A percentile compares a stretch with the other conserved stretches of the same genome.
Conservation (phyloP, 2,329 filamentous ascomycete species). For the Akanthomyces muscarius region DNA sequence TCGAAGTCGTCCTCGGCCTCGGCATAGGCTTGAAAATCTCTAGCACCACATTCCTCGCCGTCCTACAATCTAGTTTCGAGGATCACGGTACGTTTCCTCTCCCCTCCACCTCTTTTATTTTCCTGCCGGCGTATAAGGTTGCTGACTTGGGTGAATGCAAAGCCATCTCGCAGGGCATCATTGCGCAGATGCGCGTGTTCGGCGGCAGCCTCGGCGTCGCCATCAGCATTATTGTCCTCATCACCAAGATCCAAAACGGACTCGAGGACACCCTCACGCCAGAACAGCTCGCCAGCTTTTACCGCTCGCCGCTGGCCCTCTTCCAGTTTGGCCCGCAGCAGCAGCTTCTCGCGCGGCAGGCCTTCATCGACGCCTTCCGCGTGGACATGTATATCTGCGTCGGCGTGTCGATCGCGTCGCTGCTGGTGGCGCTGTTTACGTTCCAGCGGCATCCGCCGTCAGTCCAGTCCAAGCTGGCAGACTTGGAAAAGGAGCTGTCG, state of each 20-base stretch:
- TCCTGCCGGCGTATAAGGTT: neutral
- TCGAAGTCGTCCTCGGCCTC: constrained; percentile 21
- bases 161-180: constrained; percentile 23
- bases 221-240: constrained; percentile 22
- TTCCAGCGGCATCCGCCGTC: constrained; percentile 23
- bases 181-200: constrained; percentile 25
- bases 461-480: constrained; percentile 21
- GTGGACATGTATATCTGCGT: constrained; percentile 23
- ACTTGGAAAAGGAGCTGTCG: constrained; percentile 24
- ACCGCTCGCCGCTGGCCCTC: constrained; percentile 20
- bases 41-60: constrained; percentile 22
- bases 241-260: constrained; percentile 20
- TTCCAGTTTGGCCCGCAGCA: constrained; percentile 18
- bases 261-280: constrained; percentile 19
- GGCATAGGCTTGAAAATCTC: constrained; percentile 22
- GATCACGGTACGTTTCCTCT: constrained; percentile 20
- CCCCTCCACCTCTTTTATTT: neutral
- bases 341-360: constrained; percentile 19
- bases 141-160: neutral
- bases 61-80: constrained; percentile 22
- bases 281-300: constrained; percentile 20
- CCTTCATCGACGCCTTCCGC: constrained; percentile 22
- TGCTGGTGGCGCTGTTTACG: constrained; percentile 20
- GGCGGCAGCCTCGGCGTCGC: constrained; percentile 28
- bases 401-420: constrained; percentile 18